Conservation (phyloP, 2,329 filamentous ascomycete species). For the Stagonosporopsis cucurbitacearum region DNA sequence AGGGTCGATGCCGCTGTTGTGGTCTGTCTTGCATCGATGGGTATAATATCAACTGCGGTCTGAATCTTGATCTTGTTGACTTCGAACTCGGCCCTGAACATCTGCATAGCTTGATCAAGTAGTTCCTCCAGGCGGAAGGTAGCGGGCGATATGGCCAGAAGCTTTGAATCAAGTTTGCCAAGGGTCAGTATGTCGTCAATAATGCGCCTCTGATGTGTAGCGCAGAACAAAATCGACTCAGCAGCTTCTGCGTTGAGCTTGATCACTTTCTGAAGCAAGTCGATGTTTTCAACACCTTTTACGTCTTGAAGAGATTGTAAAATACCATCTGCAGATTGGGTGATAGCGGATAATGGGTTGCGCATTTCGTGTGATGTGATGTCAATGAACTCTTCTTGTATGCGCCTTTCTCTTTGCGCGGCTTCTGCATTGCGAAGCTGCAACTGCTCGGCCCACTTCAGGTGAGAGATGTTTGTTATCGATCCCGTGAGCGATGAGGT, state of each 20-base stretch:
- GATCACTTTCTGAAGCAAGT: slow-evolving; percentile 15
- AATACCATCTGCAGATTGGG: slow-evolving; percentile 33
- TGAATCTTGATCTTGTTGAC: slow-evolving; percentile 11
- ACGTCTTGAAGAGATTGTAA: slow-evolving; percentile 17
- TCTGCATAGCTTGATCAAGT: slow-evolving; percentile 28
- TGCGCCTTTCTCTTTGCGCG: slow-evolving; percentile 21
- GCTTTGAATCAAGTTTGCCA: slow-evolving; percentile 30
- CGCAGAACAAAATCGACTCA: slow-evolving; percentile 36
- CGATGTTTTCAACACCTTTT: slow-evolving; percentile 22
- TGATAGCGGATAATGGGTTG: slow-evolving; percentile 38
- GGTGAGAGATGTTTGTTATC: slow-evolving; percentile 42
- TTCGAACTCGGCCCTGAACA: slow-evolving; percentile 35
- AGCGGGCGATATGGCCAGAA: slow-evolving; percentile 27
- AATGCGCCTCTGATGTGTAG: slow-evolving; percentile 38
- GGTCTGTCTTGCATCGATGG: not conserved
- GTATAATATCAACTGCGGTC: slow-evolving; percentile 3
- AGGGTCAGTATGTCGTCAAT: slow-evolving; percentile 33
- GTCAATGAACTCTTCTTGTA: slow-evolving; percentile 36
- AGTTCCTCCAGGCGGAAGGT: slow-evolving; percentile 20
- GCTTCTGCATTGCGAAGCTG: slow-evolving; percentile 24
- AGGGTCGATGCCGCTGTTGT: not conserved
- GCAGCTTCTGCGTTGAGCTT: slow-evolving; percentile 27
- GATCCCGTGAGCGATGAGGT: slow-evolving; percentile 30
- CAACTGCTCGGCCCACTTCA: slow-evolving; percentile 42
- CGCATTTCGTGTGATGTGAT: slow-evolving; percentile 39